Conservation (phyloP, 2,329 filamentous ascomycete genomes). For the Myriangium duriaei region DNA sequence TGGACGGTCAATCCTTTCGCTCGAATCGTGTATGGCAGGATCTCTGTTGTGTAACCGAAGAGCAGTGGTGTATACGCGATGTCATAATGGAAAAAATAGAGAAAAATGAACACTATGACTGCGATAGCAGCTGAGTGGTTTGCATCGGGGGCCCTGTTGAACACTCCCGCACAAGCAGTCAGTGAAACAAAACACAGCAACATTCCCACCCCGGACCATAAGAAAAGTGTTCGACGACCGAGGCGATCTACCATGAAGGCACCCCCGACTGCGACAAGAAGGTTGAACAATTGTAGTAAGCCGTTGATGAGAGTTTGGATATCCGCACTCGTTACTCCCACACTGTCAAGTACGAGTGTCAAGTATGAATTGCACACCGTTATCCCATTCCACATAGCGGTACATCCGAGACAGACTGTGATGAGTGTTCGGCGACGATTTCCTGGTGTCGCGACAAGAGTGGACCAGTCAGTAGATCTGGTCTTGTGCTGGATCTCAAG, state of each 20-base stretch:
- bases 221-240: slow-evolving; percentile 21
- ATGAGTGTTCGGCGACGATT: slow-evolving; percentile 42
- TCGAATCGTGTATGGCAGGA: slow-evolving; percentile 17
- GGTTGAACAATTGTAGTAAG: slow-evolving; percentile 47
- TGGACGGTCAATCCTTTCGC: slow-evolving; percentile 9
- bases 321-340: slow-evolving; percentile 19
- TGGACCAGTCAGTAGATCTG: slow-evolving; percentile 37
- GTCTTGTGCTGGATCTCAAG: slow-evolving; percentile 41
- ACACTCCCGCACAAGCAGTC: slow-evolving; percentile 36
- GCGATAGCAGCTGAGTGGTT: slow-evolving; percentile 20
- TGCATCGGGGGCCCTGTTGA: slow-evolving; percentile 30
- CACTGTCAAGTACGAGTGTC: slow-evolving; percentile 17
- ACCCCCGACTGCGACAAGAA: slow-evolving; percentile 41
- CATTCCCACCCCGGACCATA: slow-evolving; percentile 25
- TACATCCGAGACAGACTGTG: slow-evolving; percentile 37
- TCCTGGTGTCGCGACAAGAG: slow-evolving; percentile 45
- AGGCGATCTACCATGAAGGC: slow-evolving; percentile 22
- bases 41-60: slow-evolving; percentile 19
- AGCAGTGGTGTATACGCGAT: slow-evolving; percentile 22
- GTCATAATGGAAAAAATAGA: slow-evolving; percentile 28
- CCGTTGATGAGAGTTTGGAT: slow-evolving; percentile 30
- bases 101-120: slow-evolving; percentile 28
- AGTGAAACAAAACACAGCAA: slow-evolving; percentile 24
- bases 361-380: slow-evolving; percentile 31
- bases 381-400: slow-evolving; percentile 45